Conservation (phyloP, 2,329 filamentous ascomycete species). For the Dryadomyces quercivorus region DNA sequence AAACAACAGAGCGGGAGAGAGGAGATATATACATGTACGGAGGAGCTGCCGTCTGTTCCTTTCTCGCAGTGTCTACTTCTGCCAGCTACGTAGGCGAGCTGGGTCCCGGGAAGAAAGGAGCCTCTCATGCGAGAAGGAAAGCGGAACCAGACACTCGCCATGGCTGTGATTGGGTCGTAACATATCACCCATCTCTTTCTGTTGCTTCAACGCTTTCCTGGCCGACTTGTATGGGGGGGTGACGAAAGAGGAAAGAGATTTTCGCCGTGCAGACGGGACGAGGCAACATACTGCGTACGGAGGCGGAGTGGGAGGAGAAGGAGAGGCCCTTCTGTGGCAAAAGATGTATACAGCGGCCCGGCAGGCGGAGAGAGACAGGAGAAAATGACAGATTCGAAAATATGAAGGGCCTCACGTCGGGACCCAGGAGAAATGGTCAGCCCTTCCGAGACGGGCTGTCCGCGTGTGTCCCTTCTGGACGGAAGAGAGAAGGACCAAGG, state of each 20-base stretch:
- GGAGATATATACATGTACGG: background rate
- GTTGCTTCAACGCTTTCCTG: background rate
- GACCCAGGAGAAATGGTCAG: no score
- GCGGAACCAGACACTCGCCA: background rate
- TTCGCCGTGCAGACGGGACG: background rate
- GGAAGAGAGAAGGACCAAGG: no score
- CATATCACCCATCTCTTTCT: background rate
- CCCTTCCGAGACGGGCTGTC: no score
- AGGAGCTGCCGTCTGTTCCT: background rate
- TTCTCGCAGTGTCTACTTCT: no score
- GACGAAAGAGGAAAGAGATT: background rate
- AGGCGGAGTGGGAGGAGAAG: no score
- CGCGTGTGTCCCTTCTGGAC: no score
- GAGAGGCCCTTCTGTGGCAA: background rate
- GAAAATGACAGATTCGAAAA: background rate
- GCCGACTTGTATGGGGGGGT: background rate
- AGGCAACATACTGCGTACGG: no score
- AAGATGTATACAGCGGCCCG: background rate
- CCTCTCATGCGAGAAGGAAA: no score
- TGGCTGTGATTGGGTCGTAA: background rate
- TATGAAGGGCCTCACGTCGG: no score
- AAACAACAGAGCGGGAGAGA: background rate
- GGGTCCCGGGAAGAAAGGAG: no score
- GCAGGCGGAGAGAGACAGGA: background rate
- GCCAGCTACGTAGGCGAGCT: no score